Evolutionary conservation across 2,329 filamentous ascomycete species (phyloP).

Genomic region (Xylariaceae sp.): DNA sequence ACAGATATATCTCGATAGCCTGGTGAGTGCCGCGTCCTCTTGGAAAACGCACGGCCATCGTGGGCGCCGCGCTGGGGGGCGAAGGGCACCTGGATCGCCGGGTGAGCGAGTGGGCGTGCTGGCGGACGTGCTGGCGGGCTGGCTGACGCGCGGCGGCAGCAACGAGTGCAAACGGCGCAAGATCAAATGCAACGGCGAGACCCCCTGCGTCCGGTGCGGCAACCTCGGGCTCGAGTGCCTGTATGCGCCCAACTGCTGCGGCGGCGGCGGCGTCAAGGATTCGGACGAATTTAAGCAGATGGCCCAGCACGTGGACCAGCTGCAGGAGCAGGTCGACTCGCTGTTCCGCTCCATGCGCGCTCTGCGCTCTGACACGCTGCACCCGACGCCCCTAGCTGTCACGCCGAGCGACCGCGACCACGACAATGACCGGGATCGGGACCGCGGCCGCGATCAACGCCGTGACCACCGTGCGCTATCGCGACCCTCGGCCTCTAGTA

Average conservation of each 20-base stretch:
- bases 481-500: constrained; percentile 29
- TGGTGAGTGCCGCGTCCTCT: constrained; percentile 36
- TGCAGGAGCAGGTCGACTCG: constrained; percentile 79
- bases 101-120: too few relatives aligned
- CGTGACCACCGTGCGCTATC: constrained; percentile 33
- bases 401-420: too few relatives aligned
- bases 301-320: constrained; percentile 60
- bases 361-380: constrained; percentile 50
- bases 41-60: too few relatives aligned
- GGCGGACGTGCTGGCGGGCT: too few relatives aligned
- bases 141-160: constrained; percentile 28
- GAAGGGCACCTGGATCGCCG: too few relatives aligned
- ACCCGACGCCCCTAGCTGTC: constrained; percentile 34
- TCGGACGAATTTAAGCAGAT: constrained; percentile 85
- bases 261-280: constrained; percentile 76
- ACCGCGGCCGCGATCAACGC: constrained; percentile 6
- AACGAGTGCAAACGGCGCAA: constrained; percentile 71
- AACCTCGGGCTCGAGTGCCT: constrained; percentile 60
- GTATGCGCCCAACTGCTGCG: constrained; percentile 59
- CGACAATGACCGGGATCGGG: too few relatives aligned
- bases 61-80: too few relatives aligned
- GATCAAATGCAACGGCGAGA: constrained; percentile 67
- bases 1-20: constrained; percentile 56
- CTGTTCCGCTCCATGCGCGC: constrained; percentile 66
- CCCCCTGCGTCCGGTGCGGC: constrained; percentile 59